These are phyloP conservation scores for Kwoniella mangroviensis DNA, from an alignment of 768 basidiomycete species.

Conservation along the genomic window DNA sequence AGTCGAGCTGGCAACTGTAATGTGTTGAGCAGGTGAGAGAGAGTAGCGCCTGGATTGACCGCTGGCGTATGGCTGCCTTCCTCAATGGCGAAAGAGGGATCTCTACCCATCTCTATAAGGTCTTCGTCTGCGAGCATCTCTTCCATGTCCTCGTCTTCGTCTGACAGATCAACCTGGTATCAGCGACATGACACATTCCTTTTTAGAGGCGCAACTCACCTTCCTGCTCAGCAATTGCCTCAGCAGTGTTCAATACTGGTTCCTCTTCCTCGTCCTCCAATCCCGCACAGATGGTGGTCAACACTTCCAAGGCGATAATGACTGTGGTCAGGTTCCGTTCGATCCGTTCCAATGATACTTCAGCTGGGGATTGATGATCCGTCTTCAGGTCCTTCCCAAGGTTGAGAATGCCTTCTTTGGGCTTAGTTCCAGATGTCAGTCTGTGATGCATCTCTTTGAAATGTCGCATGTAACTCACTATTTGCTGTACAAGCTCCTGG, in stretches of 20 bases:
- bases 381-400: conserved; percentile 66
- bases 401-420: conserved; percentile 31
- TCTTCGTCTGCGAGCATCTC: conserved; percentile 57
- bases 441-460: neutral
- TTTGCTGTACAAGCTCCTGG: conserved; percentile 32
- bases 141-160: conserved; percentile 52
- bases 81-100: conserved; percentile 40
- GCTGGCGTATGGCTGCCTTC: conserved; percentile 59
- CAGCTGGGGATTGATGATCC: conserved; percentile 73
- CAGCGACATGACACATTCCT: neutral
- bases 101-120: conserved; percentile 51
- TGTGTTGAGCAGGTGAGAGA: conserved; percentile 63
- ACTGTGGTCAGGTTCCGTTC: conserved; percentile 75
- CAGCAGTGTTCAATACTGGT: conserved; percentile 19
- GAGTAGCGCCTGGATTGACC: conserved; percentile 55
- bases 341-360: conserved; percentile 72
- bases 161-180: conserved; percentile 17
- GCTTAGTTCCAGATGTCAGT: conserved; percentile 24
- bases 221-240: conserved; percentile 20
- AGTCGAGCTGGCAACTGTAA: conserved; percentile 69
- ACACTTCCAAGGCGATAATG: conserved; percentile 81
- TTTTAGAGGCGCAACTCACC: conserved; percentile 19
- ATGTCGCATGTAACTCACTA: conserved; percentile 31
- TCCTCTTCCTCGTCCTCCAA: conserved; percentile 62
- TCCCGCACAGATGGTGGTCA: conserved; percentile 85